A percentile compares a stretch with the other conserved stretches of the same genome.
Conservation (phyloP, 2,329 filamentous ascomycete genomes). For the Colletotrichum kahawae region DNA sequence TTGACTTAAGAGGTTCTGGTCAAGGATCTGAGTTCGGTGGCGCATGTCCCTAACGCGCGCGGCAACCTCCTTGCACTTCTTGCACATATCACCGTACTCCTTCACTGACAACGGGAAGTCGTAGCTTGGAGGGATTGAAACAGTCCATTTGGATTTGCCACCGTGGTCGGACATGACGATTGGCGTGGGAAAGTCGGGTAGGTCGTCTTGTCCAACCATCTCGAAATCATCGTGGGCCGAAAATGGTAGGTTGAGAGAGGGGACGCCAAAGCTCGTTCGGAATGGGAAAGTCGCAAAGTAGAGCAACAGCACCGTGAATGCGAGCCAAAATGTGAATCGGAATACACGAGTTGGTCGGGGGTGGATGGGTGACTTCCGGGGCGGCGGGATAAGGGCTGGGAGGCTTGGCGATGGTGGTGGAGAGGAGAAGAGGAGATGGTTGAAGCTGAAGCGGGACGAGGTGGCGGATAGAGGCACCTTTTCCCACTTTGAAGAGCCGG, state of each 20-base stretch:
- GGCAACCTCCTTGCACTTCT: constrained; percentile 69
- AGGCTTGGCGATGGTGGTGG: constrained; percentile 75
- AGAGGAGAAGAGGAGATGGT: constrained; percentile 68
- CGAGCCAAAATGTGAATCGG: constrained; percentile 59
- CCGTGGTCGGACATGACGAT: constrained; percentile 70
- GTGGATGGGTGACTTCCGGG: constrained; percentile 64
- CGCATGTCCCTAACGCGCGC: constrained; percentile 58
- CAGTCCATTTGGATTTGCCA: constrained; percentile 76
- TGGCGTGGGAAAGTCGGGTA: constrained; percentile 77
- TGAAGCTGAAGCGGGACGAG: constrained; percentile 68
- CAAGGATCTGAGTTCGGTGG: constrained; percentile 40
- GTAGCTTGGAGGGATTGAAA: constrained; percentile 73
- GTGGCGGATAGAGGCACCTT: constrained; percentile 61
- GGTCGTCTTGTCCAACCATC: constrained; percentile 66
- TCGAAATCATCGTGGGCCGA: constrained; percentile 60
- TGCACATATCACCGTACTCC: constrained; percentile 74
- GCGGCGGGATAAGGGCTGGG: constrained; percentile 69
- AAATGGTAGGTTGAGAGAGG: constrained; percentile 42
- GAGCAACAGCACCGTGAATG: constrained; percentile 53
- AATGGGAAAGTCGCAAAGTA: constrained; percentile 49
- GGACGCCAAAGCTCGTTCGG: constrained; percentile 32
- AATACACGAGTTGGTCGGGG: constrained; percentile 63
- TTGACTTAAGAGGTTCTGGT: constrained; percentile 49
- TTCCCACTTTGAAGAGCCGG: constrained; percentile 42
- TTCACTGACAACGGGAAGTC: constrained; percentile 70